phyloP scores from a whole-genome alignment of 352 stramenopile species.

The Phytophthora brassicae region DNA sequence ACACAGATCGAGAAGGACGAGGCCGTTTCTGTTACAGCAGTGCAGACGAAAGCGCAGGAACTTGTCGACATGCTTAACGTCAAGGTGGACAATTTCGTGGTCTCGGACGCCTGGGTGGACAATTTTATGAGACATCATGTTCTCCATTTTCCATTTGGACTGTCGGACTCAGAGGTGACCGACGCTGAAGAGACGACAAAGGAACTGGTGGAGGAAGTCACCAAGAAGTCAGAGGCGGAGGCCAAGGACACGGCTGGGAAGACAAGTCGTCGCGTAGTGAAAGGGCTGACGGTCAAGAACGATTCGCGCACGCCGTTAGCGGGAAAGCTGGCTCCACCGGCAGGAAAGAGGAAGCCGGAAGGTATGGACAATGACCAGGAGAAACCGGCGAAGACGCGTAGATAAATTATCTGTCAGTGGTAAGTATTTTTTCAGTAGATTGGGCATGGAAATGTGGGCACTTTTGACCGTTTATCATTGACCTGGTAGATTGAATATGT shows the following conservation, averaged over 20 bases:
- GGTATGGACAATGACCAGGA: neutral
- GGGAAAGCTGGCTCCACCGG: neutral
- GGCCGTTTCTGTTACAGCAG: slow-evolving; percentile 17
- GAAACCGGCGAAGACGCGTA: slow-evolving; percentile 7
- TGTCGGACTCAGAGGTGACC: slow-evolving; percentile 27
- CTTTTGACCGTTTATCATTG: neutral
- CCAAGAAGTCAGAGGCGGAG: neutral
- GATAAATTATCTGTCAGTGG: slow-evolving; percentile 13
- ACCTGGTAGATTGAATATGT: neutral
- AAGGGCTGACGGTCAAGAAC: slow-evolving; percentile 5
- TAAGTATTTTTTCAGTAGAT: neutral
- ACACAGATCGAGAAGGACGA: slow-evolving; percentile 24
- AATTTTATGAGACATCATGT: slow-evolving; percentile 30
- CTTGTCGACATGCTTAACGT: slow-evolving; percentile 14
- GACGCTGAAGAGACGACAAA: slow-evolving; percentile 8
- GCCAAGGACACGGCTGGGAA: slow-evolving; percentile 18
- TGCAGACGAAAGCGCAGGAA: slow-evolving; percentile 20
- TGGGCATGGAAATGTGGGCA: too few relatives aligned
- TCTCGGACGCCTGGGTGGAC: slow-evolving; percentile 35
- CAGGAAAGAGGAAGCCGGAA: slow-evolving; percentile 27
- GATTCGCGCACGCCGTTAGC: slow-evolving; percentile 9
- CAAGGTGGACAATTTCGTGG: slow-evolving; percentile 21
- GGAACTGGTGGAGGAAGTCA: neutral
- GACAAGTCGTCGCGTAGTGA: slow-evolving; percentile 14
- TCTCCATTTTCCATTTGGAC: slow-evolving; percentile 27